Percentiles rank a stretch among this genome's conserved stretches.
phyloP scores from a whole-genome alignment of 2,329 filamentous ascomycete genomes.

The Ophiostoma himal-ulmi region DNA sequence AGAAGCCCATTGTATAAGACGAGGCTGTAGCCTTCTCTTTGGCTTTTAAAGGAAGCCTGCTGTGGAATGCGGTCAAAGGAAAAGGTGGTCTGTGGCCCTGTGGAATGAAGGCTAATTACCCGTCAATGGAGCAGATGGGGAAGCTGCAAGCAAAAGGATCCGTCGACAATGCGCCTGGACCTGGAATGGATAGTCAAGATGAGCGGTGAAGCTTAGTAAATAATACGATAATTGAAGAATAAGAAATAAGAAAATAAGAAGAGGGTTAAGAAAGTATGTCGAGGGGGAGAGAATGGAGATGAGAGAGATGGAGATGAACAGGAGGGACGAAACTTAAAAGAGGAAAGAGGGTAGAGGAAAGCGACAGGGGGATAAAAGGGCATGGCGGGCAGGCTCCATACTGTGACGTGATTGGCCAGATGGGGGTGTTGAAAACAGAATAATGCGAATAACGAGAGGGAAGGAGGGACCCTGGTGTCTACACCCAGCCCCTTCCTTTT shows the following conservation, averaged over 20 bases:
- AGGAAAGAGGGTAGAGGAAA: not conserved
- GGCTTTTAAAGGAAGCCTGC: not conserved
- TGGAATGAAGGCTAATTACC: not conserved
- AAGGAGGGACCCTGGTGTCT: not conserved
- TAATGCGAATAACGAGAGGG: not conserved
- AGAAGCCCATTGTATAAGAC: slow-evolving; percentile 31
- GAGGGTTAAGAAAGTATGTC: not conserved
- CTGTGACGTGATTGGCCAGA: slow-evolving; percentile 11
- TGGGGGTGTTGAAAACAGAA: not conserved
- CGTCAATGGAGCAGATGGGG: slow-evolving; percentile 2
- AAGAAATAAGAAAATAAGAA: not conserved
- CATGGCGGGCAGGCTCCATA: not conserved
- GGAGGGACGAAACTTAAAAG: not conserved
- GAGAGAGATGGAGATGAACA: not conserved
- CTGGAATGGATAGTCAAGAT: slow-evolving; percentile 14
- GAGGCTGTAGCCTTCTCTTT: not conserved
- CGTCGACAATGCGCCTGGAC: not conserved
- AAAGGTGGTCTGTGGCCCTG: not conserved
- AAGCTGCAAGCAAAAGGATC: not conserved
- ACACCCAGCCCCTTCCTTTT: slow-evolving; percentile 17
- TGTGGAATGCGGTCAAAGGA: not conserved
- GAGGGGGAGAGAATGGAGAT: not conserved
- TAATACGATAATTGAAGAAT: not conserved
- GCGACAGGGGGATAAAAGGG: not conserved
- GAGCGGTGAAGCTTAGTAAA: not conserved